phyloP scores from a whole-genome alignment of 768 basidiomycete genomes.

The Suillus ampliporus region DNA sequence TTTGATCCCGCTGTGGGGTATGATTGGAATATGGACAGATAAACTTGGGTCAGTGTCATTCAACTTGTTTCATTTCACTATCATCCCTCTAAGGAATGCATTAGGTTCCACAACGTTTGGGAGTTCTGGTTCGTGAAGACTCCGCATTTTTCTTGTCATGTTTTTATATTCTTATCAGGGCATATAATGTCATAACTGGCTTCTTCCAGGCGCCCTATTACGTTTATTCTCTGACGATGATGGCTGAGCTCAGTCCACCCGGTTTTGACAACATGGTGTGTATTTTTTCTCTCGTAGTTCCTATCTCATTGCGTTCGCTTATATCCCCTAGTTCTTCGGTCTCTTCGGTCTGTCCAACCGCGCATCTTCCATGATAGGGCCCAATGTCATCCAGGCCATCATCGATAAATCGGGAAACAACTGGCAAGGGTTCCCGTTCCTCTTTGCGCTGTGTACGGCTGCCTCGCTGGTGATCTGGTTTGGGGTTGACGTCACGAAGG shows the following conservation, averaged over 20 bases:
- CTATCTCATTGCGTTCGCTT: background rate
- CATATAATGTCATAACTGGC: conserved; percentile 80
- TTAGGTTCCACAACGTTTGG: conserved; percentile 79
- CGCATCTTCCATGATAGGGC: conserved; percentile 68
- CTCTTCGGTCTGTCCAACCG: conserved; percentile 85
- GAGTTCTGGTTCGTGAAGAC: conserved; percentile 73
- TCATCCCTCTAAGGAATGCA: conserved; percentile 8
- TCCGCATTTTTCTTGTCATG: conserved; percentile 2
- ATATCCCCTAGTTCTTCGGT: conserved; percentile 70
- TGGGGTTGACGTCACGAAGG: conserved; percentile 65
- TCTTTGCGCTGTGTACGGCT: conserved; percentile 70
- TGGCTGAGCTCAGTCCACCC: conserved; percentile 87
- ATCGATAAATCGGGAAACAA: conserved; percentile 74
- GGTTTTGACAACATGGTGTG: conserved; percentile 85
- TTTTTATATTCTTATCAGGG: conserved; percentile 48
- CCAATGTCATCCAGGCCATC: conserved; percentile 85
- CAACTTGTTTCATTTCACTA: background rate
- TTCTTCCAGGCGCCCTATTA: conserved; percentile 89
- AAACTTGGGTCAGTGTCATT: conserved; percentile 60
- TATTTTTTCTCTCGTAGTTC: background rate
- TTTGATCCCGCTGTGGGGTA: conserved; percentile 83
- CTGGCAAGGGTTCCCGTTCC: conserved; percentile 86
- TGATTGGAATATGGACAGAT: conserved; percentile 83
- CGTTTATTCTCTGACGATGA: conserved; percentile 85
- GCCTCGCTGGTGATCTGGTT: conserved; percentile 84